Percentiles rank a stretch among this genome's conserved stretches.
Evolutionary conservation across 371 early-diverging fungal species (phyloP).

Genomic region (Umbelopsis sp.): DNA sequence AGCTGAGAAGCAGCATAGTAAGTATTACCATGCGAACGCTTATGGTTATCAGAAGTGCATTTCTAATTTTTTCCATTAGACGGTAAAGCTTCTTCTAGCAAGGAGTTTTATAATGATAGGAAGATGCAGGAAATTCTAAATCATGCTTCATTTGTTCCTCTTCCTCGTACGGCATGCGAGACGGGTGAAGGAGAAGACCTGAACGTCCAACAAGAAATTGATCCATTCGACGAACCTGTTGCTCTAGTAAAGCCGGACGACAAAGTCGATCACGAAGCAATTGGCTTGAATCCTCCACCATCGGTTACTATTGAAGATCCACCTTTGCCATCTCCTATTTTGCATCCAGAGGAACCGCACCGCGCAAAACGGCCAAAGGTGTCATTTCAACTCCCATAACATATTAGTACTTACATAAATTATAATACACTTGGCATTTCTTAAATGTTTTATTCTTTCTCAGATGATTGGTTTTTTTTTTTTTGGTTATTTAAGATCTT

Average conservation of each 20-base stretch:
- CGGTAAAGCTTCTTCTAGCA: slow-evolving; percentile 23
- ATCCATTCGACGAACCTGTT: slow-evolving; percentile 3
- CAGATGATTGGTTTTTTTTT: not conserved
- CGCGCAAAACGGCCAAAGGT: slow-evolving; percentile 2
- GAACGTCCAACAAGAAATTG: not conserved
- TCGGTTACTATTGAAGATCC: not conserved
- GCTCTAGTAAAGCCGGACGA: slow-evolving; percentile 3
- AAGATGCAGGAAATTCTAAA: slow-evolving; percentile 31
- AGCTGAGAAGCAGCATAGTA: slow-evolving; percentile 14
- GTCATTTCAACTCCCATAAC: not conserved
- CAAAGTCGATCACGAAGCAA: not conserved
- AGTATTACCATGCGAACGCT: not conserved
- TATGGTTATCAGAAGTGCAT: not conserved
- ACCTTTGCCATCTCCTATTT: not conserved
- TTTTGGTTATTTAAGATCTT: slow-evolving; percentile 3
- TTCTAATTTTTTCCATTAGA: slow-evolving; percentile 3
- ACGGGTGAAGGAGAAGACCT: not conserved
- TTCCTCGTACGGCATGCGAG: slow-evolving; percentile 19
- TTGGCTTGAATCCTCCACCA: not conserved
- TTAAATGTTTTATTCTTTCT: slow-evolving; percentile 1
- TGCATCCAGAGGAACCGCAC: not conserved
- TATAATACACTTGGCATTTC: not conserved
- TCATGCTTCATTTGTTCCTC: slow-evolving; percentile 34
- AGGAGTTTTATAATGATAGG: slow-evolving; percentile 32
- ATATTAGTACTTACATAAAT: not conserved